Evolutionary conservation across 495 filamentous ascomycete species (phyloP), one percentile per base, ranked within the genome.

Genomic region (Monascus purpureus): DNA sequence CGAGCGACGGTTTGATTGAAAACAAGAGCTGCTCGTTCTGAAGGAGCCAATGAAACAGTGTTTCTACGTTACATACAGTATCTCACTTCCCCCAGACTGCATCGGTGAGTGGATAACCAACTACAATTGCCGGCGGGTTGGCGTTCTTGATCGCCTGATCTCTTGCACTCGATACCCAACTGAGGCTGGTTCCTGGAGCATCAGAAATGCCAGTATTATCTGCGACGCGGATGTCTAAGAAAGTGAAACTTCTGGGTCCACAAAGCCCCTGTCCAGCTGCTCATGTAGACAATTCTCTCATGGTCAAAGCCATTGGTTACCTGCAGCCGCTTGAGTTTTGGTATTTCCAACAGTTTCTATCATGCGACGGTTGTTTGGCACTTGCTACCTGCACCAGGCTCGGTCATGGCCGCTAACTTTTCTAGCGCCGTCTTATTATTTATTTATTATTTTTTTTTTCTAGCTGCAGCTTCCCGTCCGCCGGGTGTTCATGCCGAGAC

Each of bases 351-450:
- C 37, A 38, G 40, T 31, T 40, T 32, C 38, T 44, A 46, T 61
- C 52, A 61, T 50, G 57, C 43, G 51, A 52, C 52, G 51, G 41
- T 45, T 47, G 49, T 52, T 50, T 59, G 52, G 29, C 52, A 58
- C 49, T 9, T 22, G 20, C 20, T 22, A 45, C 45, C 37, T 50
- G 49, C 50, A 28, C 49, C 36, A 45, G 50, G 38, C 45, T 25
- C 34, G 47, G 59, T 61, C 55, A 42, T 49, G 41, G 41, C 39
- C 38, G 47, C 47, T 42, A 50, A 52, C 47, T 37, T 46, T 40
- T 46, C 41, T 57, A 49, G 53, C 54, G 53, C 45, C 51, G 52
- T 52, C 50, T 57, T 55, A 53, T 52, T 60, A n/a, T n/a, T n/a
- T n/a, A n/a, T n/a, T n/a, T n/a, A n/a, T n/a, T n/a, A 48, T 42